Conservation (phyloP, 768 basidiomycete genomes). For the Naganishia vaughanmartiniae region DNA sequence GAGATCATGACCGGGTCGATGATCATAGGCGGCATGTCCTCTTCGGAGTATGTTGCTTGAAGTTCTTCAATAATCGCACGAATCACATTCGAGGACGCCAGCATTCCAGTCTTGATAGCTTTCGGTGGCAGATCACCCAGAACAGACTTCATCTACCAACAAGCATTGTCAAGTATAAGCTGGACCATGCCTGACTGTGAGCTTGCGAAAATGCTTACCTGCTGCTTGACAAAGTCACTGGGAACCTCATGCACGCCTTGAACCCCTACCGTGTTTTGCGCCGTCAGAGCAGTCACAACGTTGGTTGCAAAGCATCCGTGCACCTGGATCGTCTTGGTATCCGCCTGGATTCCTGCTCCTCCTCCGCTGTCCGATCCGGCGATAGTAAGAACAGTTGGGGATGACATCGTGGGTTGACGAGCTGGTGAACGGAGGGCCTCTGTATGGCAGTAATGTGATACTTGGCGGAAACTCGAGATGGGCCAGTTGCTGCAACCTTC, state of each 20-base stretch:
- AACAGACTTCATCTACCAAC: conserved; percentile 65
- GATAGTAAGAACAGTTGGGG: conserved; percentile 47
- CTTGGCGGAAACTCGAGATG: not conserved
- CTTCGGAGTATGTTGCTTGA: conserved; percentile 18
- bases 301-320: conserved; percentile 75
- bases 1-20: conserved; percentile 90
- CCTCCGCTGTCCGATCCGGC: conserved; percentile 72
- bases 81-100: conserved; percentile 63
- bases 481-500: not conserved
- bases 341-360: conserved; percentile 91
- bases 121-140: conserved; percentile 68
- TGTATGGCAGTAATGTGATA: not conserved
- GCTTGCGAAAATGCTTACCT: conserved; percentile 56
- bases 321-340: conserved; percentile 79
- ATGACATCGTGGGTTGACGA: not conserved
- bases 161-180: not conserved
- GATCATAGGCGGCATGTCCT: conserved; percentile 60
- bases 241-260: conserved; percentile 69
- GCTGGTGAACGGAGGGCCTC: too few relatives aligned
- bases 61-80: conserved; percentile 47
- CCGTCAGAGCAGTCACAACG: conserved; percentile 78
- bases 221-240: conserved; percentile 68
- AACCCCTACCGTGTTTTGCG: conserved; percentile 84
- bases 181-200: not conserved
- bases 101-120: conserved; percentile 88